Evolutionary conservation across 1,284 basidiomycete genomes (phyloP).

Genomic region (Papiliotrema fonsecae): DNA sequence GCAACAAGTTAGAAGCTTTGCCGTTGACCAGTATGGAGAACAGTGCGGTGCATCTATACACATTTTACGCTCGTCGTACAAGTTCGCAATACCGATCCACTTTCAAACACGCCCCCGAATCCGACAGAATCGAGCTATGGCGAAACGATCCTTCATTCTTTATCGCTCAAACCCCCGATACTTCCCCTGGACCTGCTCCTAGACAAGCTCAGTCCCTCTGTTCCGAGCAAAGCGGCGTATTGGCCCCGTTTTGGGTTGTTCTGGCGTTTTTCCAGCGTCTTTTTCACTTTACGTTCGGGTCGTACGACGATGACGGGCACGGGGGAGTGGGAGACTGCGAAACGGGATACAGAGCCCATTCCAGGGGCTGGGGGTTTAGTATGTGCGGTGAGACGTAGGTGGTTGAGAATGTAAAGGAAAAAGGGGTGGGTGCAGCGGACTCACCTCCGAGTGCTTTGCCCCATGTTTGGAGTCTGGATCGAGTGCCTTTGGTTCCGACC

Average conservation of each 20-base stretch:
- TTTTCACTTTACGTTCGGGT: conserved; percentile 79
- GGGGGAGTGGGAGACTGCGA: conserved; percentile 81
- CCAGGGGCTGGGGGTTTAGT: conserved; percentile 48
- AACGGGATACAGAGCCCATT: conserved; percentile 54
- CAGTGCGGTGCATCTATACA: too few relatives aligned
- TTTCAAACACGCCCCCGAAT: too few relatives aligned
- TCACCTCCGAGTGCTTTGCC: conserved; percentile 55
- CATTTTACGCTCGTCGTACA: too few relatives aligned
- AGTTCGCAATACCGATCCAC: too few relatives aligned
- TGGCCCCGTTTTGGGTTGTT: conserved; percentile 77
- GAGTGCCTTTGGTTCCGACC: conserved; percentile 80
- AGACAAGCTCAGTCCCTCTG: conserved; percentile 33
- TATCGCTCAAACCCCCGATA: conserved; percentile 9
- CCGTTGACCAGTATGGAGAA: too few relatives aligned
- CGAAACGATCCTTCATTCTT: neutral
- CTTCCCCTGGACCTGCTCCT: conserved; percentile 38
- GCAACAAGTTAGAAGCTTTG: too few relatives aligned
- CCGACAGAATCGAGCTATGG: too few relatives aligned
- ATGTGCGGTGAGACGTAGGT: conserved; percentile 12
- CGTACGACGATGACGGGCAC: conserved; percentile 89
- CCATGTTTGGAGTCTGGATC: conserved; percentile 58
- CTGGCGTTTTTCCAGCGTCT: conserved; percentile 72
- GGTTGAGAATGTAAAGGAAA: too few relatives aligned
- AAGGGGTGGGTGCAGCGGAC: conserved; percentile 4
- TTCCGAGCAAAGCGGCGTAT: conserved; percentile 52